phyloP scores from a whole-genome alignment of 2,329 filamentous ascomycete genomes.

The Xylariaceae sp. region DNA sequence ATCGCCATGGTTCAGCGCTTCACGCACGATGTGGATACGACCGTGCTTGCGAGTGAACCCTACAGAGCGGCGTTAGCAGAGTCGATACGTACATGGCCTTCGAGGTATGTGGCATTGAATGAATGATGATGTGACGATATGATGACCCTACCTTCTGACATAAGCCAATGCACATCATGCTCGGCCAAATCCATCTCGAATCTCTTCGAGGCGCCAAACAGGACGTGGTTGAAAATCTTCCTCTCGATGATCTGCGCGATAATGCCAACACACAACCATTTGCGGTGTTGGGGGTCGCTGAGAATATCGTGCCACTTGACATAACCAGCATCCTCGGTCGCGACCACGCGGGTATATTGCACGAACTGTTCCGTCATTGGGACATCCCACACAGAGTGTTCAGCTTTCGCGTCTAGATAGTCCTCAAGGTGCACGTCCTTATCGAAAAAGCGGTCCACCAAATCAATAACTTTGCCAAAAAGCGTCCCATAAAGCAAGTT shows the following conservation, averaged over 20 bases:
- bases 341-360: slow-evolving; percentile 33
- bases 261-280: slow-evolving; percentile 36
- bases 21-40: slow-evolving; percentile 31
- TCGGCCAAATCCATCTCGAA: slow-evolving; percentile 29
- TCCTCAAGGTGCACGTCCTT: slow-evolving; percentile 16
- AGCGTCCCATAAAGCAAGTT: slow-evolving; percentile 27
- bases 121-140: neutral
- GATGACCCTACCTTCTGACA: slow-evolving; percentile 32
- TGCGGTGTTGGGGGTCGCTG: slow-evolving; percentile 27
- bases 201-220: slow-evolving; percentile 38
- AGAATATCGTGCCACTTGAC: slow-evolving; percentile 38
- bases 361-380: slow-evolving; percentile 32
- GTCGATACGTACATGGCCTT: neutral
- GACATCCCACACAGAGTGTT: slow-evolving; percentile 23
- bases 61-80: slow-evolving; percentile 15
- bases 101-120: neutral
- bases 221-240: slow-evolving; percentile 37
- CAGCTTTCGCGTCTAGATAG: neutral
- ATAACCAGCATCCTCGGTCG: slow-evolving; percentile 33
- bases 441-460: slow-evolving; percentile 30
- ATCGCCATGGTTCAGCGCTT: slow-evolving; percentile 18
- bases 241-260: slow-evolving; percentile 38
- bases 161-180: slow-evolving; percentile 31
- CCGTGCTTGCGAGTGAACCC: slow-evolving; percentile 36
- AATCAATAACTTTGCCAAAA: slow-evolving; percentile 22